A percentile compares a stretch with the other conserved stretches of the same genome.
Evolutionary conservation across 2,329 filamentous ascomycete species (phyloP).

Genomic region (Orbilia oligospora): DNA sequence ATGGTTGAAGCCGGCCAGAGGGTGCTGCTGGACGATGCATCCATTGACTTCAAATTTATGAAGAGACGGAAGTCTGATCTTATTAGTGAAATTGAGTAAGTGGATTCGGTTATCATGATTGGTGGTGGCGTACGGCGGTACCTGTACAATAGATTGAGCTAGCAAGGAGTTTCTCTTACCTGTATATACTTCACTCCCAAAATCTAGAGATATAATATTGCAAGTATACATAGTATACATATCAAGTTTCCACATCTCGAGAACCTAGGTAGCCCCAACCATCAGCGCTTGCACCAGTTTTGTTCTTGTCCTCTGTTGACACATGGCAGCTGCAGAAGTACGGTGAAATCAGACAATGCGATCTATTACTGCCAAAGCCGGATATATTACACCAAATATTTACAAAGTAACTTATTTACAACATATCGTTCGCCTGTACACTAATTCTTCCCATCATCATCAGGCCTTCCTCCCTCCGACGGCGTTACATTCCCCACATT

Average conservation of each 20-base stretch:
- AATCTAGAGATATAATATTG: conserved; percentile 18
- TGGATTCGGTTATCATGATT: background rate
- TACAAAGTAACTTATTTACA: conserved; percentile 20
- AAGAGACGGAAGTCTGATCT: conserved; percentile 39
- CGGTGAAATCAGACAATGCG: background rate
- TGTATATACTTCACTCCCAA: conserved; percentile 37
- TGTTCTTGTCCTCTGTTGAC: background rate
- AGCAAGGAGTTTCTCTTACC: conserved; percentile 10
- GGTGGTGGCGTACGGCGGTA: background rate
- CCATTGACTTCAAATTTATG: conserved; percentile 48
- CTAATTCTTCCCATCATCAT: conserved; percentile 5
- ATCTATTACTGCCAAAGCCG: background rate
- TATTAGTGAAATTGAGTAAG: conserved; percentile 43
- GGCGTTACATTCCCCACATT: conserved; percentile 5
- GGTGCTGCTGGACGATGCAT: conserved; percentile 45
- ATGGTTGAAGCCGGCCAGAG: conserved; percentile 41
- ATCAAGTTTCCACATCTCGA: background rate
- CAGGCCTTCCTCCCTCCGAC: conserved; percentile 22
- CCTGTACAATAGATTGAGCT: conserved; percentile 32
- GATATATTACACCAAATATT: conserved; percentile 26
- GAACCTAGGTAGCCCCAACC: background rate
- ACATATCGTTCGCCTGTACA: background rate
- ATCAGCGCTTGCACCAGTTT: too few relatives aligned
- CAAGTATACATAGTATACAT: background rate
- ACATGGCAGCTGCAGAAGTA: background rate